phyloP scores from a whole-genome alignment of 2,329 filamentous ascomycete species.

The Exserohilum turcica region DNA sequence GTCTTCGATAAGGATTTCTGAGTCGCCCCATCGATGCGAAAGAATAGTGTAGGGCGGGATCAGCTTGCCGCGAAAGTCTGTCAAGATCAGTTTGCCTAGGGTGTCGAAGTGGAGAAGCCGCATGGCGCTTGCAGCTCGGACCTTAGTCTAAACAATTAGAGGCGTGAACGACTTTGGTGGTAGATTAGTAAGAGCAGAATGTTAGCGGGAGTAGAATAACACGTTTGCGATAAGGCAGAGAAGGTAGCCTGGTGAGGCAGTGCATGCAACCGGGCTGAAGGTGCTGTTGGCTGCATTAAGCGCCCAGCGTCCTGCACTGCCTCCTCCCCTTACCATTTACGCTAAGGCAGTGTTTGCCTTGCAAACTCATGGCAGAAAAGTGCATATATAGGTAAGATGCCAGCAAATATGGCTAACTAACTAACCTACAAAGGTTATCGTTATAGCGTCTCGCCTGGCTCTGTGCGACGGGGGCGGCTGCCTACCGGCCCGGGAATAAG shows the following conservation, averaged over 20 bases:
- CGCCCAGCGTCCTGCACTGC: neutral
- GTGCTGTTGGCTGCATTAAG: neutral
- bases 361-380: neutral
- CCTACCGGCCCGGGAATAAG: neutral
- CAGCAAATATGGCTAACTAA: neutral
- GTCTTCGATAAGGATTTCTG: constrained; percentile 37
- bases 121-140: neutral
- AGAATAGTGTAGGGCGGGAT: constrained; percentile 38
- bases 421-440: neutral
- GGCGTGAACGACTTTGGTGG: neutral
- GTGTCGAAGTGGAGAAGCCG: constrained; percentile 1
- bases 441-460: constrained; percentile 1
- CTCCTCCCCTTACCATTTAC: neutral
- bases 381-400: neutral
- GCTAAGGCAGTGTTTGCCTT: neutral
- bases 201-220: constrained; percentile 6
- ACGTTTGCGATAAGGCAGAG: constrained; percentile 1
- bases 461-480: neutral
- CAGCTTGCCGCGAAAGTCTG: constrained; percentile 6
- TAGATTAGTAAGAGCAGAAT: neutral
- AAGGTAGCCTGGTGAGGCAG: constrained; percentile 12
- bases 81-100: neutral
- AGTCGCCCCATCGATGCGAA: constrained; percentile 38
- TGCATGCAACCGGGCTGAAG: constrained; percentile 5
- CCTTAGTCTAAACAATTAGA: neutral